Conservation (phyloP, 2,329 filamentous ascomycete genomes). For the Clonostachys rosea region DNA sequence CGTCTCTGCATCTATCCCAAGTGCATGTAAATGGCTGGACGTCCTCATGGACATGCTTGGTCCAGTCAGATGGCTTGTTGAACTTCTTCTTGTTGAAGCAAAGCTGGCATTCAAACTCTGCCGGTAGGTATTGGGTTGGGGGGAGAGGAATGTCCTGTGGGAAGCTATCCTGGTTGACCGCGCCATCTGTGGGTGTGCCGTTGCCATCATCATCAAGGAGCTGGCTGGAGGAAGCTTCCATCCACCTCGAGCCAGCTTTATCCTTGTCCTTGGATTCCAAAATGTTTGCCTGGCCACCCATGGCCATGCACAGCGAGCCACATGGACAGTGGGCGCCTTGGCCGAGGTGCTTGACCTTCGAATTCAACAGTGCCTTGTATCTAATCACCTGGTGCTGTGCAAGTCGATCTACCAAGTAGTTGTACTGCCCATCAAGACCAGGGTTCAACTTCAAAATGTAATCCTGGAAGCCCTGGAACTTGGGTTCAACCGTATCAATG, state of each 20-base stretch:
- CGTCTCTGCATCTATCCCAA: conserved; percentile 75
- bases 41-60: conserved; percentile 92
- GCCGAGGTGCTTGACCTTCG: conserved; percentile 65
- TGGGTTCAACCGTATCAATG: conserved; percentile 67
- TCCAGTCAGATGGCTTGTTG: conserved; percentile 92
- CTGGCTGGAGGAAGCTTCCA: conserved; percentile 50
- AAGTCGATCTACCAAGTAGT: conserved; percentile 72
- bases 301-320: conserved; percentile 56
- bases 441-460: conserved; percentile 74
- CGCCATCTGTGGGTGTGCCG: conserved; percentile 62
- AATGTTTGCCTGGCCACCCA: conserved; percentile 61
- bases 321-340: conserved; percentile 58
- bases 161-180: conserved; percentile 69
- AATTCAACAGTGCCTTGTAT: conserved; percentile 71
- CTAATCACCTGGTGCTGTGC: conserved; percentile 75
- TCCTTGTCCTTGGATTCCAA: conserved; percentile 56
- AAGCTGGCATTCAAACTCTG: conserved; percentile 84
- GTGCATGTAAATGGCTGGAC: conserved; percentile 92
- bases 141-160: conserved; percentile 78
- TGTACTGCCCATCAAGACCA: conserved; percentile 45
- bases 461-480: conserved; percentile 68
- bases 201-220: conserved; percentile 56
- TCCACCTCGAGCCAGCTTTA: conserved; percentile 31
- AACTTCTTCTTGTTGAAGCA: conserved; percentile 85
- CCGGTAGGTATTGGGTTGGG: conserved; percentile 70